Base-by-base conservation (phyloP, 1,284 basidiomycete genomes). In the Fomitiporia mediterranea region DNA sequence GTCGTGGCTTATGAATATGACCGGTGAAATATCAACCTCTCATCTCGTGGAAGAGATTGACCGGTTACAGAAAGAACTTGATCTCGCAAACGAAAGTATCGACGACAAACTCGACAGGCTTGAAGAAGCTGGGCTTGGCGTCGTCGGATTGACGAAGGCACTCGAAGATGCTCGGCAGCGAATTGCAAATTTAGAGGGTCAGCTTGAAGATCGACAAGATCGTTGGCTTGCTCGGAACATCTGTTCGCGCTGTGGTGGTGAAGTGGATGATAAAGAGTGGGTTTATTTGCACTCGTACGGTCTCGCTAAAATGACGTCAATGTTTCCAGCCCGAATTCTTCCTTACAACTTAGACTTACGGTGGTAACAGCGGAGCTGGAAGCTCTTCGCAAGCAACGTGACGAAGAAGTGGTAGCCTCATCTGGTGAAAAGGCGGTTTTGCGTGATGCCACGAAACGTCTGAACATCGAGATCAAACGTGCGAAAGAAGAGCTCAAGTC, bases 41-140 rank as follows among this genome's bases (percentile, higher is more conserved):
- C 84, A 83, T 39, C 69, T 89, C 23, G 61, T 89, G 19, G 70
- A 75, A 6, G 85, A 90, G 67, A 84, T 90, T 50, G 74, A 71
- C 38, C 79, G 84, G 25, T 69, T 90, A 50, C 86, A 90, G 61
- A 72, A 73, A 11, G 83, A 91, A 61, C 81, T 94, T 17, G 83
- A 87, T 59, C 74, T 68, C 1, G 90, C 89, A 3, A 92, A 93
- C 67, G 82, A 88, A 40, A 86, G 80, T 63, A 87, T 94, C 49
- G 91, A 94, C 63, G 83, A 90, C 63, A 92, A 92, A 68, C 75
- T 94, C 7, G 87, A 89, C 66, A 83, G 85, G 57, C 81, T 94
- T 4, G 86, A 89, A 64, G 82, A 89, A 56, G 86, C 86, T 2
- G 89, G 89, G 1, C 68, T 84, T 3, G 86, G 82, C 30, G 82